These are phyloP conservation scores for Kodamaea kakaduensis DNA, from an alignment of 805 yeast species.

Conservation along the genomic window DNA sequence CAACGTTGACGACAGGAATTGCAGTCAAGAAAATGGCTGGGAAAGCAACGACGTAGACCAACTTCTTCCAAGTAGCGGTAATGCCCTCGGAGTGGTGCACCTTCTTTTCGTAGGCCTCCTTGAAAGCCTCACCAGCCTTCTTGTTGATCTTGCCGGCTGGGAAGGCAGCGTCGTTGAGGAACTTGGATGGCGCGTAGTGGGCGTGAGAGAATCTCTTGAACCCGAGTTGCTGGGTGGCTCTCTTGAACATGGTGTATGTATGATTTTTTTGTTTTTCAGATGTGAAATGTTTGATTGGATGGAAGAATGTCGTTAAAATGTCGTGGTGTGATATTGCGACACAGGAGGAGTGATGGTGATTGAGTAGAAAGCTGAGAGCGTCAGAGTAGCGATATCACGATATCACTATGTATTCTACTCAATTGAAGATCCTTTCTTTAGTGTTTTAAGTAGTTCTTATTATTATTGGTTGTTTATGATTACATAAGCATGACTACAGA, in stretches of 20 bases:
- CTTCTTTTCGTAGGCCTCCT: conserved; percentile 56
- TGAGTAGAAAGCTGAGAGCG: too few relatives aligned
- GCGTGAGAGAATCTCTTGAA: conserved; percentile 39
- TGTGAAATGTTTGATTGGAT: conserved; percentile 9
- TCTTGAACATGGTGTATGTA: conserved; percentile 30
- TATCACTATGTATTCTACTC: neutral
- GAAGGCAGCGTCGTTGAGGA: conserved; percentile 38
- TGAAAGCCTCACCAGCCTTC: conserved; percentile 70
- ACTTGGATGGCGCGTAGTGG: conserved; percentile 39
- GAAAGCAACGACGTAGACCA: conserved; percentile 72
- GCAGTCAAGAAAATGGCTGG: conserved; percentile 80
- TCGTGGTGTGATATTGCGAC: conserved; percentile 5
- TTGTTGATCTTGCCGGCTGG: conserved; percentile 38
- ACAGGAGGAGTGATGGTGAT: neutral
- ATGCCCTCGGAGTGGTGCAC: conserved; percentile 77
- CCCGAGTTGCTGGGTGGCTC: conserved; percentile 32
- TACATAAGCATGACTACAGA: too few relatives aligned
- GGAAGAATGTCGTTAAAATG: conserved; percentile 9
- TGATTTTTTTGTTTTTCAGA: conserved; percentile 9
- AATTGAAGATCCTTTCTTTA: too few relatives aligned
- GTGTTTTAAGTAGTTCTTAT: too few relatives aligned
- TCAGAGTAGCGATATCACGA: neutral
- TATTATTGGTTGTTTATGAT: too few relatives aligned
- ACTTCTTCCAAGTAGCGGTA: conserved; percentile 78
- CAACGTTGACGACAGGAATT: conserved; percentile 75